A percentile compares a stretch with the other conserved stretches of the same genome.
phyloP scores from a whole-genome alignment of 1,284 basidiomycete species.

The Sphaerobolus stellatus region DNA sequence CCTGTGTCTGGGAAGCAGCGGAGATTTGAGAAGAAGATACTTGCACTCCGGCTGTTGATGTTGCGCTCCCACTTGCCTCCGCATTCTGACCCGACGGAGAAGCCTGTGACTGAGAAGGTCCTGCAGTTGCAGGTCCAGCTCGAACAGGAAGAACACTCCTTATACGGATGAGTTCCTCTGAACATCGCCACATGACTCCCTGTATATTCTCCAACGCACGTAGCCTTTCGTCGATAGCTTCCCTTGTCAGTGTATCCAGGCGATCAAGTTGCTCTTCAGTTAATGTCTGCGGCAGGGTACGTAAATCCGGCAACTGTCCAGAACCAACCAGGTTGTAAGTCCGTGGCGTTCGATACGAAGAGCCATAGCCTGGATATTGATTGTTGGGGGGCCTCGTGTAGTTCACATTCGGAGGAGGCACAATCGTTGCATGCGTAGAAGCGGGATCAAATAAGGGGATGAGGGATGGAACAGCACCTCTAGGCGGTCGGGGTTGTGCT shows the following conservation, averaged over 20 bases:
- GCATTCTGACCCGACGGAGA: neutral
- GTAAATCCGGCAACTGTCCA: neutral
- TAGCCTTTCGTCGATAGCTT: constrained; percentile 81
- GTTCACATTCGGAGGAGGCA: constrained; percentile 9
- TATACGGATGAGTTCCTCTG: constrained; percentile 75
- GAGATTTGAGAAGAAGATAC: no score
- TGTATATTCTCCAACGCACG: constrained; percentile 75
- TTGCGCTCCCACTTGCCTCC: neutral
- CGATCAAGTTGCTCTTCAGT: constrained; percentile 59
- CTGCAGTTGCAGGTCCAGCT: neutral
- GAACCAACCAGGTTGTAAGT: no score
- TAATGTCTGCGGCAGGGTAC: constrained; percentile 41
- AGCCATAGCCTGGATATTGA: constrained; percentile 13
- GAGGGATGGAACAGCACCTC: constrained; percentile 41
- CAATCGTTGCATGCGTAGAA: constrained; percentile 9
- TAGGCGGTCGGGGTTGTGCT: neutral
- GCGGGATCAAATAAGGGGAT: constrained; percentile 52
- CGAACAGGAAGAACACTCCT: constrained; percentile 67
- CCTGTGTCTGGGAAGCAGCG: no score
- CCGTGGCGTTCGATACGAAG: no score
- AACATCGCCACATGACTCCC: constrained; percentile 61
- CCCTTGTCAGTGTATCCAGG: constrained; percentile 65
- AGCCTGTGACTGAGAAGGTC: neutral
- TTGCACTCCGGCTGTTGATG: neutral
- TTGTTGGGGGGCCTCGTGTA: neutral